phyloP scores from a whole-genome alignment of 1,139 yeast genomes.

The Wickerhamomyces sp. region DNA sequence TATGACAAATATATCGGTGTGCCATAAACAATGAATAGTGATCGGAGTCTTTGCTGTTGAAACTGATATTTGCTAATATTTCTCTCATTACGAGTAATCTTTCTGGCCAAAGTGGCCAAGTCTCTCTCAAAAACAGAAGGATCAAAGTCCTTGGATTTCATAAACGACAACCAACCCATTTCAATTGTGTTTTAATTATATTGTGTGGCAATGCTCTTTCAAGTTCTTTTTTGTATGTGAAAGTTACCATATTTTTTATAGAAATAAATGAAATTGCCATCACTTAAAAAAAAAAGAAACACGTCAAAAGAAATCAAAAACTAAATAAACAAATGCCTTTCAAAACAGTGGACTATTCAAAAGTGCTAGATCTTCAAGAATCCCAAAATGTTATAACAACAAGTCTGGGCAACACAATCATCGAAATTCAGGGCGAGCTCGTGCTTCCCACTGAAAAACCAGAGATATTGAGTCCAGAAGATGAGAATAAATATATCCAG shows the following conservation, averaged over 20 bases:
- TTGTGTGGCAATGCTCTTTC: too few relatives aligned
- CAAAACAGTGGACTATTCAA: conserved; percentile 29
- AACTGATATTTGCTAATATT: conserved; percentile 26
- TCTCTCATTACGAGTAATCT: conserved; percentile 35
- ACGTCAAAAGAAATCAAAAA: neutral
- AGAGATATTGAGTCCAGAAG: conserved; percentile 22
- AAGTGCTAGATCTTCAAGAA: conserved; percentile 24
- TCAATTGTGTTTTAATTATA: neutral
- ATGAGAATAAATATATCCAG: conserved; percentile 30
- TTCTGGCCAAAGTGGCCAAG: conserved; percentile 38
- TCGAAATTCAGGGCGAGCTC: conserved; percentile 73
- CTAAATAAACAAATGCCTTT: too few relatives aligned
- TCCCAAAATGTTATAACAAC: conserved; percentile 36
- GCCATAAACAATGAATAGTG: conserved; percentile 28
- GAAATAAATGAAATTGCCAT: neutral
- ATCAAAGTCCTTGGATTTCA: conserved; percentile 39
- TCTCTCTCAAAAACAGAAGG: conserved; percentile 50
- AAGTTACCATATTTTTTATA: neutral
- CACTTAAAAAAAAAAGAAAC: neutral
- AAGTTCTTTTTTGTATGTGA: neutral
- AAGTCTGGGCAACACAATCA: conserved; percentile 50
- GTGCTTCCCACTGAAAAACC: conserved; percentile 46
- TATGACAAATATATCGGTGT: conserved; percentile 32
- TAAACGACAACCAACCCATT: conserved; percentile 26
- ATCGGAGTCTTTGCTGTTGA: conserved; percentile 23